Evolutionary conservation across 768 basidiomycete genomes (phyloP).

Genomic region (Tricholoma flavovirens): DNA sequence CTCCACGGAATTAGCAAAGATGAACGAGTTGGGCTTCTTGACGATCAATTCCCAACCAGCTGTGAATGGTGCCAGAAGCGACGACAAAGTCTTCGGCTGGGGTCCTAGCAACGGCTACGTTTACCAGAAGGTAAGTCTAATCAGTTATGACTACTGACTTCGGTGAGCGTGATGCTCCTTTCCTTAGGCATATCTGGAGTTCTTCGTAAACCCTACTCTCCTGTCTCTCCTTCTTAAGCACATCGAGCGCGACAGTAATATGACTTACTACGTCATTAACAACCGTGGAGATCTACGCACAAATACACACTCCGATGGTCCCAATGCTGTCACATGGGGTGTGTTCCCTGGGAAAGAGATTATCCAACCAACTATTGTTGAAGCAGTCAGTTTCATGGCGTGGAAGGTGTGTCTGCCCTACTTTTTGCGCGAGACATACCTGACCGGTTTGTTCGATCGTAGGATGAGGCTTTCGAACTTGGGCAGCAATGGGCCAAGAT

Average conservation of each 20-base stretch:
- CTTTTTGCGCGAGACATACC: neutral
- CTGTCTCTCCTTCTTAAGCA: conserved; percentile 67
- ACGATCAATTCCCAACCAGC: conserved; percentile 98
- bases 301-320: conserved; percentile 91
- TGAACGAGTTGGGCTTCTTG: conserved; percentile 90
- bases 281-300: conserved; percentile 91
- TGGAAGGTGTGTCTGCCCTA: conserved; percentile 66
- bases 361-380: conserved; percentile 92
- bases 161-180: neutral
- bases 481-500: conserved; percentile 87
- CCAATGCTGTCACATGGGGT: conserved; percentile 99
- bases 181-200: conserved; percentile 86
- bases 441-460: conserved; percentile 8
- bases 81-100: conserved; percentile 87
- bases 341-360: conserved; percentile 98
- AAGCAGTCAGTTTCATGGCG: conserved; percentile 97
- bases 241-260: conserved; percentile 81
- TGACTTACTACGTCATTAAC: conserved; percentile 98
- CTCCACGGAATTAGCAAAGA: conserved; percentile 65
- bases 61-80: conserved; percentile 82
- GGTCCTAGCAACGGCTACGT: conserved; percentile 91
- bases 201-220: conserved; percentile 79
- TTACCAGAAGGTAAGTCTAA: conserved; percentile 75
- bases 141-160: too few species aligned
- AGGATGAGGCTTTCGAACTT: conserved; percentile 94